These are phyloP conservation scores for Rubus idaeus DNA, from an alignment of 306 rosid genomes.

Conservation along the genomic window DNA sequence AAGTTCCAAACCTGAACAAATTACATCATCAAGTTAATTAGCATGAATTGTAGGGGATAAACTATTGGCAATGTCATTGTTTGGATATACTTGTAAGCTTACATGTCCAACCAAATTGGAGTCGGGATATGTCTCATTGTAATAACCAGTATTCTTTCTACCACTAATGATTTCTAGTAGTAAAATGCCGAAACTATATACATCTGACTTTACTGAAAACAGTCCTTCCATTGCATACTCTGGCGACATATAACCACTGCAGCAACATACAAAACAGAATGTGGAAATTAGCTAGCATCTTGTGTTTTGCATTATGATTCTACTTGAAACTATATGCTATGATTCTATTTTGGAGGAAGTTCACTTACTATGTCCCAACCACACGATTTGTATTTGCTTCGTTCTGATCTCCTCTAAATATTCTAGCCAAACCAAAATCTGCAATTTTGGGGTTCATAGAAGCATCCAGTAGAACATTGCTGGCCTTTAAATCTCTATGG, in stretches of 20 bases:
- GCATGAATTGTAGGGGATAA: background rate
- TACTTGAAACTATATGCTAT: no score
- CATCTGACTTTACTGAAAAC: constrained; percentile 52
- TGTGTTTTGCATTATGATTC: no score
- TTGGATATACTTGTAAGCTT: constrained; percentile 11
- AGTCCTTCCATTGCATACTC: constrained; percentile 64
- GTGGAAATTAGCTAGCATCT: background rate
- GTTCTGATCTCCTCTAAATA: constrained; percentile 53
- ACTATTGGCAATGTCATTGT: background rate
- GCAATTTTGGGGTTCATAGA: constrained; percentile 59
- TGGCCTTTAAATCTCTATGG: constrained; percentile 59
- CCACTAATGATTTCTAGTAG: constrained; percentile 59
- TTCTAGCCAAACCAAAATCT: constrained; percentile 72
- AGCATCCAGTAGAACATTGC: constrained; percentile 55
- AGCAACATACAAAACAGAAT: background rate
- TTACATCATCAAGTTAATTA: background rate
- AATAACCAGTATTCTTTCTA: constrained; percentile 44
- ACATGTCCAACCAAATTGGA: constrained; percentile 61
- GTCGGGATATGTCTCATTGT: constrained; percentile 23
- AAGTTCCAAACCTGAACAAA: constrained; percentile 49
- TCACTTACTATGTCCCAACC: constrained; percentile 67
- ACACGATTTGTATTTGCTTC: constrained; percentile 59
- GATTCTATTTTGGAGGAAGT: background rate
- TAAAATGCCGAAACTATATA: constrained; percentile 58
- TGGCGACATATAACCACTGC: constrained; percentile 65